Percentiles rank a stretch among this genome's conserved stretches.
phyloP scores from a whole-genome alignment of 1,139 yeast species.

The Debaryomyces coudertii region DNA sequence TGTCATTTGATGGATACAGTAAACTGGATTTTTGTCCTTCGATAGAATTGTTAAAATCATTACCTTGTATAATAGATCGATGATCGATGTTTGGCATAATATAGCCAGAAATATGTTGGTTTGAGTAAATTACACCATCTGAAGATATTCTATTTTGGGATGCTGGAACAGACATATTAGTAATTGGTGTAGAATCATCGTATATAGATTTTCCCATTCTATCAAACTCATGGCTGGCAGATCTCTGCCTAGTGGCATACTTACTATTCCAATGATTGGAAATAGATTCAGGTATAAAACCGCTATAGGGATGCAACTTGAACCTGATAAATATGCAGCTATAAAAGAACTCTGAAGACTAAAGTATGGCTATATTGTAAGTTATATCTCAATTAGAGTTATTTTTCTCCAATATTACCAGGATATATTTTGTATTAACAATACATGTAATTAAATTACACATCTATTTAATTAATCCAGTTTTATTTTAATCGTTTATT shows the following conservation, averaged over 20 bases:
- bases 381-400: not conserved
- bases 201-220: conserved; percentile 22
- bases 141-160: conserved; percentile 18
- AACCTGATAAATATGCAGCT: not conserved
- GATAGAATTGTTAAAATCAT: not conserved
- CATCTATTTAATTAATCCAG: not conserved
- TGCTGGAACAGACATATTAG: not conserved
- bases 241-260: conserved; percentile 23
- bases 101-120: not conserved
- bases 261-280: conserved; percentile 7
- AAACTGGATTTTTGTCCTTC: not conserved
- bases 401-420: not conserved
- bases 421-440: not conserved
- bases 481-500: not conserved
- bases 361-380: not conserved
- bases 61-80: not conserved
- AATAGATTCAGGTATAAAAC: conserved; percentile 8
- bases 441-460: not conserved
- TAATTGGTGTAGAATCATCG: conserved; percentile 11
- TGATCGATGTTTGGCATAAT: not conserved
- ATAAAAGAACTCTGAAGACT: not conserved
- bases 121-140: conserved; percentile 19
- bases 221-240: conserved; percentile 35
- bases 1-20: conserved; percentile 3
- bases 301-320: conserved; percentile 14